Percentiles rank a stretch among this genome's conserved stretches.
Conservation (phyloP, 129 eudicot genomes). For the Escallonia herrerae region DNA sequence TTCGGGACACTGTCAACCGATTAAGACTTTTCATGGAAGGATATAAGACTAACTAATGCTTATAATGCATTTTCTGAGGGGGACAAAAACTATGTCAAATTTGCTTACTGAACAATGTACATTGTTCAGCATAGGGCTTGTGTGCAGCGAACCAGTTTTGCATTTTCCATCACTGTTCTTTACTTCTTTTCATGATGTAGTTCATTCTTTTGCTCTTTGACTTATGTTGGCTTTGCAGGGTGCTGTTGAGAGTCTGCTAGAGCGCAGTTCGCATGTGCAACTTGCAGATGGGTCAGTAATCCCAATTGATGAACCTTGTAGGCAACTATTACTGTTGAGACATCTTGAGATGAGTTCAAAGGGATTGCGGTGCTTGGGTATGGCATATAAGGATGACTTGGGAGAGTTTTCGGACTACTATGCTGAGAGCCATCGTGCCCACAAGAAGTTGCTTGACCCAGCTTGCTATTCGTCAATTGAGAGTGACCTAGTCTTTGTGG, state of each 20-base stretch:
- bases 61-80: too few relatives aligned
- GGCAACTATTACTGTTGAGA: slow-evolving; percentile 35
- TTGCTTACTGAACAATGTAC: too few relatives aligned
- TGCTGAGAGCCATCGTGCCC: slow-evolving; percentile 56
- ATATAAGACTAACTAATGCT: too few relatives aligned
- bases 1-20: too few relatives aligned
- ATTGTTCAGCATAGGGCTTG: too few relatives aligned
- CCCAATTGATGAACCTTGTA: slow-evolving; percentile 49
- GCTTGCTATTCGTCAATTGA: slow-evolving; percentile 56
- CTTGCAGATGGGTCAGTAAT: slow-evolving; percentile 66
- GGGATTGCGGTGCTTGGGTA: slow-evolving; percentile 74
- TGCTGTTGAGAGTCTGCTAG: slow-evolving; percentile 71
- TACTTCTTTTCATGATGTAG: too few relatives aligned
- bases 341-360: slow-evolving; percentile 62
- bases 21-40: too few relatives aligned
- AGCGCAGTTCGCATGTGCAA: slow-evolving; percentile 57
- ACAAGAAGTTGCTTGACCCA: slow-evolving; percentile 60
- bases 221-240: slow-evolving; percentile 37
- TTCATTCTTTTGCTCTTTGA: neutral
- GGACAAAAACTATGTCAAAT: too few relatives aligned
- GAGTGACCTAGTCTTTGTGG: slow-evolving; percentile 62
- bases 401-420: slow-evolving; percentile 64
- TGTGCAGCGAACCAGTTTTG: too few relatives aligned
- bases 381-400: slow-evolving; percentile 70
- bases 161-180: too few relatives aligned